Conservation (phyloP, 352 stramenopile genomes). For the Discostella stelligera region DNA sequence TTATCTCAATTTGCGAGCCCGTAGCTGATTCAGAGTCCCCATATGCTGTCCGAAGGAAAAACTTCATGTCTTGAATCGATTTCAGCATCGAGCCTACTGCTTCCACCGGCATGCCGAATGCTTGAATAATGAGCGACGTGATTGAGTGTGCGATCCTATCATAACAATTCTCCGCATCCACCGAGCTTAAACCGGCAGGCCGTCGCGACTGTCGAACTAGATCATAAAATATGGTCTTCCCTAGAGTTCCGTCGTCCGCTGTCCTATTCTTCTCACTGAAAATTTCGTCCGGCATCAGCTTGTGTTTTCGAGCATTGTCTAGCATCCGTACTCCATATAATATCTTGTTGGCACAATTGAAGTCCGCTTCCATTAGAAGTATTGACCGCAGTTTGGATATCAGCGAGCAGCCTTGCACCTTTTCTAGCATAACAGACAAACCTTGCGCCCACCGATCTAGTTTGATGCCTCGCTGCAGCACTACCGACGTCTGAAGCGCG, state of each 20-base stretch:
- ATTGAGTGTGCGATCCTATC: constrained; percentile 24
- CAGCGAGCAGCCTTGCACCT: constrained; percentile 20
- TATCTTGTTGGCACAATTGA: too few relatives aligned
- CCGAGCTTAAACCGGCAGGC: constrained; percentile 1
- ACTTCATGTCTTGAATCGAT: too few relatives aligned
- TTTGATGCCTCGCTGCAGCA: constrained; percentile 14
- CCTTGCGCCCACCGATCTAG: constrained; percentile 23
- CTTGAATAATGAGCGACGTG: constrained; percentile 14
- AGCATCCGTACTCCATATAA: constrained; percentile 20
- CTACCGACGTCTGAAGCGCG: constrained; percentile 21
- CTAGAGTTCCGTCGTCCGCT: constrained; percentile 9
- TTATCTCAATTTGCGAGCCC: neutral
- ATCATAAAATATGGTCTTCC: constrained; percentile 17
- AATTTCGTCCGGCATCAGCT: constrained; percentile 22
- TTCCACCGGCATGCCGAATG: neutral
- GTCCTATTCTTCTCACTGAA: constrained; percentile 11
- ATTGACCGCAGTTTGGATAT: constrained; percentile 34
- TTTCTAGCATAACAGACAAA: constrained; percentile 46
- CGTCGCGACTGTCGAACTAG: neutral
- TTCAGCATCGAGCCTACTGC: constrained; percentile 5
- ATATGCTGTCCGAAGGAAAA: too few relatives aligned
- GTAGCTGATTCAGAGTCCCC: constrained; percentile 3
- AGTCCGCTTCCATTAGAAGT: constrained; percentile 42
- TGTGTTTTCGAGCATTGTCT: constrained; percentile 13
- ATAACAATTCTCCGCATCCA: constrained; percentile 24